Percentiles rank a stretch among this genome's conserved stretches.
Evolutionary conservation across 306 rosid species (phyloP).

Genomic region (Sicyos edulis): DNA sequence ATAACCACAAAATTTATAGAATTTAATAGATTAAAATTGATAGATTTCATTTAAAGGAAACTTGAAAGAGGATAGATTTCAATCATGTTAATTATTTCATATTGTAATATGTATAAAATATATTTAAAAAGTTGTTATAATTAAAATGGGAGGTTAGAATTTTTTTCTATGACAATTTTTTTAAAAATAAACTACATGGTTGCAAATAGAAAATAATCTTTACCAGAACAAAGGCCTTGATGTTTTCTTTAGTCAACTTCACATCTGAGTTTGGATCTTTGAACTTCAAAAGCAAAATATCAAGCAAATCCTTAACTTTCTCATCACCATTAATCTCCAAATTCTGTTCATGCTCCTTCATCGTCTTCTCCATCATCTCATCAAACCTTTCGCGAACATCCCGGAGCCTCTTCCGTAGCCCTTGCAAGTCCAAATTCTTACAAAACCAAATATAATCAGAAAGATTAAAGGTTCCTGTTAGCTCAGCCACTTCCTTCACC

Average conservation of each 20-base stretch:
- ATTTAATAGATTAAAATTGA: too few relatives aligned
- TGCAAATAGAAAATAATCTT: too few relatives aligned
- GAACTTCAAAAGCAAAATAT: conserved; percentile 36
- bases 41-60: too few relatives aligned
- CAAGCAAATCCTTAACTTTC: conserved; percentile 38
- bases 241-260: conserved; percentile 39
- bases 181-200: too few relatives aligned
- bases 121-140: too few relatives aligned
- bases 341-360: conserved; percentile 38
- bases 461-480: conserved; percentile 42
- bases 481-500: conserved; percentile 33
- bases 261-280: conserved; percentile 43
- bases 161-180: too few relatives aligned
- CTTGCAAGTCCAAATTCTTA: conserved; percentile 44
- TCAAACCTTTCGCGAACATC: conserved; percentile 39
- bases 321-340: conserved; percentile 18
- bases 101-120: too few relatives aligned
- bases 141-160: too few relatives aligned
- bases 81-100: too few relatives aligned
- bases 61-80: too few relatives aligned
- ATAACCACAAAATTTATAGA: too few relatives aligned
- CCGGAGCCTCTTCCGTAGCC: conserved; percentile 34
- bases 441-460: conserved; percentile 51
- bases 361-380: conserved; percentile 41
- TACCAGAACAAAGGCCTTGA: conserved; percentile 59